A percentile compares a stretch with the other conserved stretches of the same genome.
These are phyloP conservation scores for Elsinoe necatrix DNA, from an alignment of 2,329 filamentous ascomycete genomes.

Conservation along the genomic window DNA sequence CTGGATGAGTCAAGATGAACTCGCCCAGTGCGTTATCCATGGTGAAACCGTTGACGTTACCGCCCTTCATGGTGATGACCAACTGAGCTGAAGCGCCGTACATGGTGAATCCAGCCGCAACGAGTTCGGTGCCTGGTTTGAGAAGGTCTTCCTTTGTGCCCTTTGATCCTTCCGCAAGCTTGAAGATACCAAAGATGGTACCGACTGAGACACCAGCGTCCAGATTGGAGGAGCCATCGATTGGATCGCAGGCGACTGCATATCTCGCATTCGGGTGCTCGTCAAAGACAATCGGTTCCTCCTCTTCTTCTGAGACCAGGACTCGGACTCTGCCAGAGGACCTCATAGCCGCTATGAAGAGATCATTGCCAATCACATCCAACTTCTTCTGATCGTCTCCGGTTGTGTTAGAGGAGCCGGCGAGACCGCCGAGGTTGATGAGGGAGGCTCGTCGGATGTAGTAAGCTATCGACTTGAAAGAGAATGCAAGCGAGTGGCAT, in stretches of 20 bases:
- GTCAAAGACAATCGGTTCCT: constrained; percentile 80
- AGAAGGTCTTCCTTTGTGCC: constrained; percentile 80
- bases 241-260: constrained; percentile 93
- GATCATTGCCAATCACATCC: constrained; percentile 95
- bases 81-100: constrained; percentile 95
- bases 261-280: constrained; percentile 69
- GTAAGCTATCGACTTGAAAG: constrained; percentile 99
- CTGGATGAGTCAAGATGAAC: constrained; percentile 94
- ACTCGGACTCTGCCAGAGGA: constrained; percentile 84
- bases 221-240: constrained; percentile 94
- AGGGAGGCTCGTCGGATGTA: constrained; percentile 94
- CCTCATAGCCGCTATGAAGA: constrained; percentile 93
- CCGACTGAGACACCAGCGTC: constrained; percentile 96
- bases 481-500: constrained; percentile 96
- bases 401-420: constrained; percentile 87
- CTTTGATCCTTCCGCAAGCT: constrained; percentile 66
- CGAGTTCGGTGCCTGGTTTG: constrained; percentile 78
- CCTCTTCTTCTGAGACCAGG: constrained; percentile 96
- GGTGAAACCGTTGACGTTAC: constrained; percentile 92
- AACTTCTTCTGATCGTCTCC: constrained; percentile 99
- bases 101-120: constrained; percentile 99
- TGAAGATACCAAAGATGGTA: constrained; percentile 93
- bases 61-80: constrained; percentile 92
- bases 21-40: constrained; percentile 94
- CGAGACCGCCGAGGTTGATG: constrained; percentile 81